A percentile compares a stretch with the other conserved stretches of the same genome.
phyloP scores from a whole-genome alignment of 2,329 filamentous ascomycete genomes.

The Claviceps lovelessii region DNA sequence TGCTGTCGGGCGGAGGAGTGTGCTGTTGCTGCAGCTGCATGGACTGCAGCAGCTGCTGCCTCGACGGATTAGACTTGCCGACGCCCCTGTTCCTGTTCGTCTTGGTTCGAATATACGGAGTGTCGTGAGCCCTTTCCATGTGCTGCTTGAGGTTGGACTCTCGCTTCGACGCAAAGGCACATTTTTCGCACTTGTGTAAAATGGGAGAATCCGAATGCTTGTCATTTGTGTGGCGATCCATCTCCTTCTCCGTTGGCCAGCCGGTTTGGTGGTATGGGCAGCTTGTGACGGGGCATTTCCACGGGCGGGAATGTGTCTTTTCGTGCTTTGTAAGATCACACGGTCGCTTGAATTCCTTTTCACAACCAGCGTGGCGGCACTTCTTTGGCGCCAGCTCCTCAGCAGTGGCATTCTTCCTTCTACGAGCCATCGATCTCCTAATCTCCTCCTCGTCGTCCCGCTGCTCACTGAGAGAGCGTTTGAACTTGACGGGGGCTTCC shows the following conservation, averaged over 20 bases:
- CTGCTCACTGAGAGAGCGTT: conserved; percentile 54
- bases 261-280: conserved; percentile 88
- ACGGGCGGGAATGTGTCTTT: conserved; percentile 92
- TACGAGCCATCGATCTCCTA: conserved; percentile 83
- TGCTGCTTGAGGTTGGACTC: conserved; percentile 97
- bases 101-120: conserved; percentile 84
- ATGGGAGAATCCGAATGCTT: conserved; percentile 73
- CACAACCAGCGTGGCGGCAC: conserved; percentile 62
- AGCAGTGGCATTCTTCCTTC: conserved; percentile 81
- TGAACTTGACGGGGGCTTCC: conserved; percentile 39
- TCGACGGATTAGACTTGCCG: conserved; percentile 30
- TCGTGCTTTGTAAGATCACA: conserved; percentile 97
- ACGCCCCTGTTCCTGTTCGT: conserved; percentile 59
- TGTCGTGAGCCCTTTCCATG: conserved; percentile 93
- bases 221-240: conserved; percentile 90
- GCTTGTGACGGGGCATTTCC: conserved; percentile 69
- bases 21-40: conserved; percentile 24
- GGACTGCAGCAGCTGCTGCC: not conserved
- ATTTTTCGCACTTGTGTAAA: conserved; percentile 73
- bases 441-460: conserved; percentile 69
- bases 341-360: conserved; percentile 89
- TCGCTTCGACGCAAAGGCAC: conserved; percentile 87
- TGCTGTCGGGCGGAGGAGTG: conserved; percentile 45
- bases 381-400: conserved; percentile 70
- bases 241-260: conserved; percentile 96